Percentiles rank a stretch among this genome's conserved stretches.
Evolutionary conservation across 345 rosid genomes (phyloP).

Genomic region (Lepidium sativum): DNA sequence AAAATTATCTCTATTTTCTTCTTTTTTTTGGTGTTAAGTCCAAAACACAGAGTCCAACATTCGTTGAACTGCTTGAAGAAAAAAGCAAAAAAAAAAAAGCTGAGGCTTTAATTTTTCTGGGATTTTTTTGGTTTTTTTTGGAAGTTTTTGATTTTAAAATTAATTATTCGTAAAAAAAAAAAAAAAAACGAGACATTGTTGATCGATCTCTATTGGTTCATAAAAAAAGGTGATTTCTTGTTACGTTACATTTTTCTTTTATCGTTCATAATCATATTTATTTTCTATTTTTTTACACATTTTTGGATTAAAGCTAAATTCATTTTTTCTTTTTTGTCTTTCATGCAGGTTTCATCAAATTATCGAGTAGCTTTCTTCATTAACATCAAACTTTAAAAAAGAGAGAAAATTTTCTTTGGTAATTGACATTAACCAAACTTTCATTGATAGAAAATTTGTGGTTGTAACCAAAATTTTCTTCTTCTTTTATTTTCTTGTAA

Average conservation of each 20-base stretch:
- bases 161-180: neutral
- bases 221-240: constrained; percentile 4
- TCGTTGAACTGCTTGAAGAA: neutral
- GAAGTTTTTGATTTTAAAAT: neutral
- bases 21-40: neutral
- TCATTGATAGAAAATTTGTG: neutral
- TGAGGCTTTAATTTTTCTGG: neutral
- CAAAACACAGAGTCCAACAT: neutral
- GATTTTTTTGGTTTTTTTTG: neutral
- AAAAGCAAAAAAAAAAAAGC: neutral
- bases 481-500: neutral
- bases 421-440: constrained; percentile 21
- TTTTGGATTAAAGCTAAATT: constrained; percentile 1
- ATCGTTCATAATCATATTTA: constrained; percentile 1
- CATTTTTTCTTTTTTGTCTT: neutral
- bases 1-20: neutral
- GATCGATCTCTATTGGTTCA: constrained; percentile 17
- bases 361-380: neutral
- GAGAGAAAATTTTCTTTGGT: neutral
- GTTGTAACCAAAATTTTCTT: neutral
- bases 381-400: neutral
- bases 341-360: constrained; percentile 2
- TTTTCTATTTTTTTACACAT: neutral
- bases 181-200: neutral
- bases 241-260: constrained; percentile 3